Evolutionary conservation across 805 yeast genomes (phyloP).

Genomic region (Metschnikowia lunata): DNA sequence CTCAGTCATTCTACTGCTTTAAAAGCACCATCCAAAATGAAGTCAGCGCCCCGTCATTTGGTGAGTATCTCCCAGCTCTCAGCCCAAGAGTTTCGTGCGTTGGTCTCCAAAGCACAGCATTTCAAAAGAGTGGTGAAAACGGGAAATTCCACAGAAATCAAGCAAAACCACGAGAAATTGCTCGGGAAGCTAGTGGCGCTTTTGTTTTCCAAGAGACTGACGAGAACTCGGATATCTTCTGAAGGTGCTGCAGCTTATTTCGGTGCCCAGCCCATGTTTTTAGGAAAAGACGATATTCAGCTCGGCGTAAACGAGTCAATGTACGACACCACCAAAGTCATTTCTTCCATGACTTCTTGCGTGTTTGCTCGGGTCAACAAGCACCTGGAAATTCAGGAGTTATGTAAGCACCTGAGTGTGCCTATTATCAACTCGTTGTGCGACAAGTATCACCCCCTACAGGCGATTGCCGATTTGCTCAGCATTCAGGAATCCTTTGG

Average conservation of each 20-base stretch:
- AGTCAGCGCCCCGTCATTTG: slow-evolving; percentile 56
- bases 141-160: slow-evolving; percentile 37
- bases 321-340: slow-evolving; percentile 82
- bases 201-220: slow-evolving; percentile 85
- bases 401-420: slow-evolving; percentile 74
- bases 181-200: slow-evolving; percentile 80
- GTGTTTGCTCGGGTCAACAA: slow-evolving; percentile 92
- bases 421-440: slow-evolving; percentile 94
- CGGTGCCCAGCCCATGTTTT: slow-evolving; percentile 94
- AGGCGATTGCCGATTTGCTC: slow-evolving; percentile 86
- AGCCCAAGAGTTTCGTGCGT: slow-evolving; percentile 61
- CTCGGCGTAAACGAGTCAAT: slow-evolving; percentile 91
- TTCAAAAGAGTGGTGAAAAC: slow-evolving; percentile 62
- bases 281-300: slow-evolving; percentile 95
- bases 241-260: slow-evolving; percentile 93
- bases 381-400: slow-evolving; percentile 75
- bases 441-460: slow-evolving; percentile 91
- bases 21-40: not conserved
- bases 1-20: slow-evolving; percentile 8
- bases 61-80: slow-evolving; percentile 77
- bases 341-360: slow-evolving; percentile 95
- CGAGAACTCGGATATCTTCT: slow-evolving; percentile 89
- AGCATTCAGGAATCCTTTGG: slow-evolving; percentile 81
- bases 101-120: slow-evolving; percentile 68
- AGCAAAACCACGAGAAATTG: slow-evolving; percentile 46